Conservation (phyloP, 805 yeast genomes). For the Kazachstania taianensis region DNA sequence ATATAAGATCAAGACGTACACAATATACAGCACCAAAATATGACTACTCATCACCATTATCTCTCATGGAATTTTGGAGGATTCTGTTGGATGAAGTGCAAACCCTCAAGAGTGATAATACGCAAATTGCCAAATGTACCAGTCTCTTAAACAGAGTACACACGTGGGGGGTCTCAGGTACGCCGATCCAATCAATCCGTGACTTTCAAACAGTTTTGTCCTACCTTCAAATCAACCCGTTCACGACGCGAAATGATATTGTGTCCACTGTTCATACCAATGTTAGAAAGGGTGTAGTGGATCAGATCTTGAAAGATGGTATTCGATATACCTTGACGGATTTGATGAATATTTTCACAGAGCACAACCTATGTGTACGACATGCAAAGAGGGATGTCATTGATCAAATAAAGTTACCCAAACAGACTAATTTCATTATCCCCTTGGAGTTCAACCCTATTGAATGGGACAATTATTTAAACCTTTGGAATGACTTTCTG, state of each 20-base stretch:
- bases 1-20: slow-evolving; percentile 25
- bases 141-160: slow-evolving; percentile 72
- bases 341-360: slow-evolving; percentile 42
- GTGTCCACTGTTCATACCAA: slow-evolving; percentile 7
- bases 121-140: slow-evolving; percentile 74
- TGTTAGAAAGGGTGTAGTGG: slow-evolving; percentile 2
- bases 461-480: slow-evolving; percentile 76
- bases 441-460: slow-evolving; percentile 69
- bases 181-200: slow-evolving; percentile 62
- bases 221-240: slow-evolving; percentile 61
- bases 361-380: slow-evolving; percentile 44
- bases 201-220: slow-evolving; percentile 66
- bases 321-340: slow-evolving; percentile 29
- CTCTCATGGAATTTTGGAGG: slow-evolving; percentile 78
- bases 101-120: slow-evolving; percentile 62
- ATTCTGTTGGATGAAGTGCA: slow-evolving; percentile 91
- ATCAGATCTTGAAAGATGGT: slow-evolving; percentile 12
- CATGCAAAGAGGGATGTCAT: slow-evolving; percentile 82
- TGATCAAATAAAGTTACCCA: slow-evolving; percentile 67
- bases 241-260: slow-evolving; percentile 30
- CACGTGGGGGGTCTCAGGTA: slow-evolving; percentile 97
- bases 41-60: slow-evolving; percentile 73
- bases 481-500: slow-evolving; percentile 50
- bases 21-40: slow-evolving; percentile 24
- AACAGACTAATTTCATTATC: slow-evolving; percentile 60